Base-by-base conservation (phyloP, 805 yeast species). In the Monosporozyma siamensis region DNA sequence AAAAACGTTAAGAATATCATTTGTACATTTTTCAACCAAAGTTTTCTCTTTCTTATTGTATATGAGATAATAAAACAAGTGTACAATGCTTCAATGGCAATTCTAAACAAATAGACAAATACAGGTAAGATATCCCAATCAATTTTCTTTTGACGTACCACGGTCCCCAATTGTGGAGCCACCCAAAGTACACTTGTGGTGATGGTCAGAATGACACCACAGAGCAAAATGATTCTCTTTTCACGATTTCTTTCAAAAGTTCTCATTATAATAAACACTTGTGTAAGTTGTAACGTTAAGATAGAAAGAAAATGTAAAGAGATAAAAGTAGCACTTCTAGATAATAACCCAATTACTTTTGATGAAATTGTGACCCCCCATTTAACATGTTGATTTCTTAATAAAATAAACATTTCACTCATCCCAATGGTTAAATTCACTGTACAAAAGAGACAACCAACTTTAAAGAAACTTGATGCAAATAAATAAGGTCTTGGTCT, bases 131-230 rank as follows among this genome's bases (percentile, higher is more conserved):
- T 74, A 15, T 78, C 78, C 34, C 77, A 69, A 30, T 39, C 20
- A 15, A 65, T 69, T 14, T 55, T 50, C 11, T 59, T 57, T 15
- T 39, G 48, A 14, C 38, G 34, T 7, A 31, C 36, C 3, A 43
- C 31, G 18, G 38, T 41, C 1, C 51, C 50, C 42, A 59, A 55
- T 2, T 53, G 48, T 1, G 88, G 71, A 1, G 81, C 68, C 0
- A 79, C 85, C 87, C 89, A 82, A 4, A 83, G 67, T 1, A 74
- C 66, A 55, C 83, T 87, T 1, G 87, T 71, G 6, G 74, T 58
- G 1, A 74, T 41, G 2, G 79, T 68, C 4, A 82, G 61, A 1
- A 69, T 45, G 0, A 74, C 63, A 1, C 95, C 94, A 17, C 75
- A 63, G 39, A 72, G 63, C 36, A 83, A 72, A 6, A 81, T 70